Base-by-base conservation (phyloP, 176 grass and related monocot genomes). In the Metroxylon sagu region DNA sequence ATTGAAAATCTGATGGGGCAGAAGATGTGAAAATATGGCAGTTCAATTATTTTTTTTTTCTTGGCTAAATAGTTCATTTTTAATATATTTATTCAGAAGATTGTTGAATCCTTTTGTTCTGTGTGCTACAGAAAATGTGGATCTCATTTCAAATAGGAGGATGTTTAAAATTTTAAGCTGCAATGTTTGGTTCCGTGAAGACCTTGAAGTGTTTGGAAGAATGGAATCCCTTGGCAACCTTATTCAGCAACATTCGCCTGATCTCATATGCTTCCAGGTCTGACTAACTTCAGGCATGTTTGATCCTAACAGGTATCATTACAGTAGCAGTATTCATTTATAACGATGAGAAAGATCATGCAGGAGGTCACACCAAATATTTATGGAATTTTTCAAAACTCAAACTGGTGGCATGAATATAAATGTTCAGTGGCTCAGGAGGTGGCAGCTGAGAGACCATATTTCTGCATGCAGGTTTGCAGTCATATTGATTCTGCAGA, bases 101-200 rank as follows among this genome's bases (percentile, higher is more conserved):
- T 0, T 67, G n/a, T 60, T 68, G 50, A 35, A 43, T 43, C 4
- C 16, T 56, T 1, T 39, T 35, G 5, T 76, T 3, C 59, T 16
- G 29, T n/a, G 26, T 72, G 14, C 16, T 26, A 50, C 61, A 87
- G 80, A 55, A 57, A 61, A 56, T 57, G 30, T 26, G 14, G 48
- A 55, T 15, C 16, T 30, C 55, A 35, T 50, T 74, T 68, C 71
- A 43, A 58, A 69, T 27, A 79, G 67, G 60, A 67, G 66, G 61
- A 78, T 57, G 26, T 62, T 97, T 35, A 88, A 81, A 80, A 73
- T 97, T 29, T 80, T 97, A 78, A 91, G 80, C 71, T 97, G 91
- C 71, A 97, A 91, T 85, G 73, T 97, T 29, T 97, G 92, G 87
- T 88, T 97, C 51, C 70, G 81, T 14, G 87, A 97, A 74, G 92